Conservation (phyloP, 495 filamentous ascomycete species). For the Penicillium soppii region DNA sequence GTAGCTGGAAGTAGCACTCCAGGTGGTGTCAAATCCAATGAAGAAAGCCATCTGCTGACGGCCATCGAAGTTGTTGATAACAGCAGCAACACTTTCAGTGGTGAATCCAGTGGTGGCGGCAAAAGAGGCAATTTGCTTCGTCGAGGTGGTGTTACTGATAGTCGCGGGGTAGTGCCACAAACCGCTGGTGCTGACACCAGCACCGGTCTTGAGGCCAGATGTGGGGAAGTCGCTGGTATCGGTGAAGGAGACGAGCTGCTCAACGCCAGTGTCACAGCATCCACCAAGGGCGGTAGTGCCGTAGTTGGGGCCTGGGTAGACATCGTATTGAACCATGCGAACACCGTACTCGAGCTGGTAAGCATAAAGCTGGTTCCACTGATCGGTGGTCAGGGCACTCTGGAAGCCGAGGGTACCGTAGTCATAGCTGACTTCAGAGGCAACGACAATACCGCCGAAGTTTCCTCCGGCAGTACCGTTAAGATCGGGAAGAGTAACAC, state of each 20-base stretch:
- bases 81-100: conserved; percentile 46
- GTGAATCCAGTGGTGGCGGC: conserved; percentile 28
- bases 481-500: conserved; percentile 50
- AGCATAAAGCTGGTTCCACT: conserved; percentile 56
- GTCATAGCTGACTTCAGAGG: conserved; percentile 57
- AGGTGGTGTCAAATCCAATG: conserved; percentile 53
- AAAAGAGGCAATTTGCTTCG: conserved; percentile 55
- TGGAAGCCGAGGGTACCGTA: conserved; percentile 42
- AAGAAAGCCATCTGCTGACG: conserved; percentile 65
- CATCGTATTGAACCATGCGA: conserved; percentile 61
- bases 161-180: conserved; percentile 59
- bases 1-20: conserved; percentile 55
- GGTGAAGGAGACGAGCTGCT: conserved; percentile 52
- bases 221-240: conserved; percentile 49
- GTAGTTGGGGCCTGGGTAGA: conserved; percentile 52
- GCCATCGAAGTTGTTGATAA: conserved; percentile 59
- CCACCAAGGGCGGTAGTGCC: conserved; percentile 43
- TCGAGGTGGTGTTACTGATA: conserved; percentile 52
- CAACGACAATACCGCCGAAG: conserved; percentile 56
- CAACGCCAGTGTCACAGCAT: conserved; percentile 49
- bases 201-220: conserved; percentile 47
- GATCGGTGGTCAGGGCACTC: conserved; percentile 55
- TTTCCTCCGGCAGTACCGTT: conserved; percentile 51
- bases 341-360: conserved; percentile 60
- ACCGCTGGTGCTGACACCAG: conserved; percentile 51